phyloP scores from a whole-genome alignment of 1,284 basidiomycete genomes.

The Puccinia triticina region DNA sequence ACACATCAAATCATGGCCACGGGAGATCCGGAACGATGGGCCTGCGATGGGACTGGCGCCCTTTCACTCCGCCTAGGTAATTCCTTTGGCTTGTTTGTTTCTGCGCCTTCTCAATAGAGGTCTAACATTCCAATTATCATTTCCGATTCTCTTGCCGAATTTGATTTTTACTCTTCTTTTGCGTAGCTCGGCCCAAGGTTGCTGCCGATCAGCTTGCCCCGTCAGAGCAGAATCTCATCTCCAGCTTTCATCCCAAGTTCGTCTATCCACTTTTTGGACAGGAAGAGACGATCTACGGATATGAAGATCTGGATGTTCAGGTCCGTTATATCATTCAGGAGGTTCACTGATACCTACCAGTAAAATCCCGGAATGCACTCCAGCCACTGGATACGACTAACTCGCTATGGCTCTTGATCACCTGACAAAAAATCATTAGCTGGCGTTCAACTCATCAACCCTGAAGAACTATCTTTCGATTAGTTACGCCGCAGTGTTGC shows the following conservation, averaged over 20 bases:
- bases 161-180: background rate
- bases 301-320: constrained; percentile 77
- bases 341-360: background rate
- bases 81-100: background rate
- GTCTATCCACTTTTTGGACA: constrained; percentile 78
- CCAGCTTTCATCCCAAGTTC: constrained; percentile 57
- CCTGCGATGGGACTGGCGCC: constrained; percentile 49
- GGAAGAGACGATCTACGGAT: constrained; percentile 95
- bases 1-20: constrained; percentile 13
- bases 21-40: constrained; percentile 44
- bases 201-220: constrained; percentile 14
- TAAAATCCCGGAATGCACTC: constrained; percentile 23
- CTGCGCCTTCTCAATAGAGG: background rate
- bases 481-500: constrained; percentile 70
- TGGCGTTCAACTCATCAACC: constrained; percentile 84
- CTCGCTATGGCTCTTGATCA: background rate
- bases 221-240: constrained; percentile 51
- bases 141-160: background rate
- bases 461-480: constrained; percentile 76
- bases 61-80: constrained; percentile 45
- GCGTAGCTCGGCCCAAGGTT: constrained; percentile 27
- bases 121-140: background rate
- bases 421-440: constrained; percentile 62
- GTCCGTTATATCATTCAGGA: constrained; percentile 62
- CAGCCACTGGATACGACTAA: background rate